Base-by-base conservation (phyloP, 2,329 filamentous ascomycete species). In the Pestalotiopsis fici region DNA sequence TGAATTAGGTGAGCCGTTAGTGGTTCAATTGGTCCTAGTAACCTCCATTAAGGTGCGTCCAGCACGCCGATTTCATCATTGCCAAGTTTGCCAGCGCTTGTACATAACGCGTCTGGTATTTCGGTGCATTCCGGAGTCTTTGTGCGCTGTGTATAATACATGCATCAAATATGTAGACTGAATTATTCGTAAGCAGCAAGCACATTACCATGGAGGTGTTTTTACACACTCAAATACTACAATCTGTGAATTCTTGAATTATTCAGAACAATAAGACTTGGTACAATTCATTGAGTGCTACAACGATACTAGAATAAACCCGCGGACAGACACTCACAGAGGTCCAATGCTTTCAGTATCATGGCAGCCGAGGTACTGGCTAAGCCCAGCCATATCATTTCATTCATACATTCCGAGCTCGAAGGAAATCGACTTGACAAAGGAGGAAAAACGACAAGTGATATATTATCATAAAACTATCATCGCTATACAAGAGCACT, bases 401-500 rank as follows among this genome's bases (percentile, higher is more conserved):
- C 31, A 11, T 35, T 35, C 11, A 7, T 35, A 35, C 11, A 11
- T 35, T 35, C 31, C 11, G 31, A 37, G 12, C 15, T 39, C 7
- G 12, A 60, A 1, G n/a, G 37, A 31, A 31, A 37, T 21, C 12
- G 28, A 35, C 23, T 13, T 31, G 9, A n/a, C n/a, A 23, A 57
- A 57, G 27, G 18, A 57, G 23, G 6, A 7, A 57, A 57, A 31
- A 57, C 55, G 55, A 23, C 55, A 57, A n/a, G 9, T 23, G 18
- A 50, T 50, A 50, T 37, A 60, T 60, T 35, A 37, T n/a, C 28
- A 21, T 21, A 11, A 18, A 60, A 60, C 27, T 27, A 37, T 60
- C 31, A 21, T 35, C 57, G 57, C 61, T 64, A 23, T 64, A 64
- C 43, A 54, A 35, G 61, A 64, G 61, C 55, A 64, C 7, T 21